These are phyloP conservation scores for Carex kokanica DNA, from an alignment of 176 grass and related monocot species.

Conservation along the genomic window DNA sequence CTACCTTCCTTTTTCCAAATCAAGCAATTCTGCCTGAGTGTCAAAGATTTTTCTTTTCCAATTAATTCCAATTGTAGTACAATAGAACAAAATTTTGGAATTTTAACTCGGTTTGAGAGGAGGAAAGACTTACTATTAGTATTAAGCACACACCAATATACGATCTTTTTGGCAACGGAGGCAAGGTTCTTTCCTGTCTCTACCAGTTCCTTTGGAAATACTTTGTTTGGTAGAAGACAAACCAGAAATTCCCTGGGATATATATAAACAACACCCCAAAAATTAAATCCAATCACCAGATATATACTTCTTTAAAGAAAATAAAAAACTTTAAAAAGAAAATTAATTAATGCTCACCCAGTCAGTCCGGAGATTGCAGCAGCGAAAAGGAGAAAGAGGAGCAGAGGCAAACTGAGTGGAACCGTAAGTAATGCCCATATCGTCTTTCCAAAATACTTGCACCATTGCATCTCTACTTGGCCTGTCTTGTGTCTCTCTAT, in stretches of 20 bases:
- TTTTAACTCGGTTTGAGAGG: neutral
- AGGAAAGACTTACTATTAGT: constrained; percentile 4
- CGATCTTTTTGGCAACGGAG: neutral
- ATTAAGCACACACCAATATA: neutral
- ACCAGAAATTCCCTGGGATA: neutral
- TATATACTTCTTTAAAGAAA: neutral
- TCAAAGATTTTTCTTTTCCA: neutral
- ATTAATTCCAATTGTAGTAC: neutral
- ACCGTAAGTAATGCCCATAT: neutral
- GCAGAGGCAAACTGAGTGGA: neutral
- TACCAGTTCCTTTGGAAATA: neutral
- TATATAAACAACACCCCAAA: neutral
- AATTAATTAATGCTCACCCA: neutral
- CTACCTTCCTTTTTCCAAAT: neutral
- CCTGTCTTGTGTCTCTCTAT: neutral
- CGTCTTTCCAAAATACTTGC: neutral
- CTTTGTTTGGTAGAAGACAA: neutral
- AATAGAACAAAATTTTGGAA: neutral
- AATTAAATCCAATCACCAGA: neutral
- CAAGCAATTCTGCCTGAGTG: neutral
- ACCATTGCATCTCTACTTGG: neutral
- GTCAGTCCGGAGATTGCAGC: neutral
- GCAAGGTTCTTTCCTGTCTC: neutral
- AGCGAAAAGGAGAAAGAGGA: neutral
- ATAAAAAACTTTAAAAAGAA: neutral